These are phyloP conservation scores for Ilex asprella DNA, from an alignment of 257 asterid species.

Conservation along the genomic window DNA sequence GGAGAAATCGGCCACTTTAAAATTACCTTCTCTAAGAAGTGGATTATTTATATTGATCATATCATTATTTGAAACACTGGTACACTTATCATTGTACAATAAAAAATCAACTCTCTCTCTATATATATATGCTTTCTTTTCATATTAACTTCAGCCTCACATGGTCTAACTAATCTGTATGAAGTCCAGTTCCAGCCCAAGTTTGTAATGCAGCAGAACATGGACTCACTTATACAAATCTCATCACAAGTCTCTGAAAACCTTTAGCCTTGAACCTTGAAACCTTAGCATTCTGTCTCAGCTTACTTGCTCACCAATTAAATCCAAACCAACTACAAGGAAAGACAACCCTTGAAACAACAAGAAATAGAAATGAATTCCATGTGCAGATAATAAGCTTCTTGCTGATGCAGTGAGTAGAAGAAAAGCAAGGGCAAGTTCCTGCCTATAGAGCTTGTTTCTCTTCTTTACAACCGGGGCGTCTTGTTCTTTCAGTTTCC, in stretches of 20 bases:
- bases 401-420: conserved; percentile 81
- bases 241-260: background rate
- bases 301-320: conserved; percentile 86
- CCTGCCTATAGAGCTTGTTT: conserved; percentile 64
- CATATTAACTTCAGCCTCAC: no score
- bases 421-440: conserved; percentile 75
- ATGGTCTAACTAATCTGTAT: background rate
- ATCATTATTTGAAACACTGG: background rate
- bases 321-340: conserved; percentile 75
- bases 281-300: conserved; percentile 13
- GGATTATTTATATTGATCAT: background rate
- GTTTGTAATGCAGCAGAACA: no score
- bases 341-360: conserved; percentile 83
- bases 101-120: background rate
- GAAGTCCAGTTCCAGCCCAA: background rate
- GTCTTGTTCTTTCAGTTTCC: conserved; percentile 42
- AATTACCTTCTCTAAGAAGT: background rate
- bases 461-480: conserved; percentile 33
- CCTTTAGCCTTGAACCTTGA: background rate
- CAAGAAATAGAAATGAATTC: conserved; percentile 86
- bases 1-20: no score
- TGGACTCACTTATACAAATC: background rate
- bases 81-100: background rate
- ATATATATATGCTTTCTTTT: background rate
- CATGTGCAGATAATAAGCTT: conserved; percentile 77